phyloP scores from a whole-genome alignment of 257 asterid genomes.

The Solanum habrochaites region DNA sequence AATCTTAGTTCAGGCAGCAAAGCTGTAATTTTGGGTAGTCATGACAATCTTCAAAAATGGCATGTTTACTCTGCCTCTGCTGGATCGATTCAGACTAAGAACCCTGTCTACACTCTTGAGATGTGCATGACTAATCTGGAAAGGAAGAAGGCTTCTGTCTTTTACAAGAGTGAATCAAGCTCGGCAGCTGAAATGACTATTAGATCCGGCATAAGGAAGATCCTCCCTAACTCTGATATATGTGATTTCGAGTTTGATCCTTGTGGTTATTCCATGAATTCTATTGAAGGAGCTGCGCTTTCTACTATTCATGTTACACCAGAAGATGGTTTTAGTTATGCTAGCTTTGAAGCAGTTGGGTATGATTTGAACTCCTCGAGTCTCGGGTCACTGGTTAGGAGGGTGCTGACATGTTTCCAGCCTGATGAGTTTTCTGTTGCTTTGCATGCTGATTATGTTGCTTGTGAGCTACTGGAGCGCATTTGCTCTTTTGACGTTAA shows the following conservation, averaged over 20 bases:
- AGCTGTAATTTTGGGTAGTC: constrained; percentile 15
- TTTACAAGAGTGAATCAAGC: constrained; percentile 17
- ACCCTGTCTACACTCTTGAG: constrained; percentile 22
- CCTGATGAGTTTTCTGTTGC: constrained; percentile 20
- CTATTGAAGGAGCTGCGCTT: constrained; percentile 18
- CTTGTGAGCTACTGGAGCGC: not conserved
- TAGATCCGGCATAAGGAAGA: constrained; percentile 18
- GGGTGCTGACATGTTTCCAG: constrained; percentile 16
- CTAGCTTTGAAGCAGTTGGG: constrained; percentile 32
- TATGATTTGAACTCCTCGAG: constrained; percentile 12
- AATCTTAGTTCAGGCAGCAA: constrained; percentile 13
- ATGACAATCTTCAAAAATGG: constrained; percentile 15
- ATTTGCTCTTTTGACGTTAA: not conserved
- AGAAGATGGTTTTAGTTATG: constrained; percentile 31
- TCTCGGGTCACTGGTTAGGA: constrained; percentile 1
- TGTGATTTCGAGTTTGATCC: constrained; percentile 32
- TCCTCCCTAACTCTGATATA: constrained; percentile 19
- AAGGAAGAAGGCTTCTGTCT: constrained; percentile 17
- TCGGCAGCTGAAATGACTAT: constrained; percentile 19
- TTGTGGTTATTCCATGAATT: constrained; percentile 35
- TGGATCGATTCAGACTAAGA: not conserved
- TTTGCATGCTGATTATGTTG: constrained; percentile 11
- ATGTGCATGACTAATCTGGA: constrained; percentile 33
- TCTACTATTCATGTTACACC: constrained; percentile 33
- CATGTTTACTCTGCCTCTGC: constrained; percentile 26